phyloP scores from a whole-genome alignment of 2,329 filamentous ascomycete genomes.

The Nannizziopsis arthrosporioides region DNA sequence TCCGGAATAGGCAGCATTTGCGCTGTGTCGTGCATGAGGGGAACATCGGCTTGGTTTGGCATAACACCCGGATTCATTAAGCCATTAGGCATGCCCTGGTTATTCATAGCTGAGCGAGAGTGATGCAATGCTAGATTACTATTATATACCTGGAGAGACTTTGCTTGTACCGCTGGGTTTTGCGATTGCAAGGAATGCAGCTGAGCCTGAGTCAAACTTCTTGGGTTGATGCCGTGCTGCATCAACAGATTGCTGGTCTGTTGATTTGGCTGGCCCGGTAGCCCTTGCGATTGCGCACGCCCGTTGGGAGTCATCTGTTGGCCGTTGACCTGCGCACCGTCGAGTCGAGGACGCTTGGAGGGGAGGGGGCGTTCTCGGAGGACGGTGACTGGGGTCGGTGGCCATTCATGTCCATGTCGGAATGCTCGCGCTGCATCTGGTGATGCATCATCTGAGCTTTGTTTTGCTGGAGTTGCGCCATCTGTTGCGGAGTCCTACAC shows the following conservation, averaged over 20 bases:
- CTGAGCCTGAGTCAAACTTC: slow-evolving; percentile 61
- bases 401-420: slow-evolving; percentile 73
- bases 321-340: slow-evolving; percentile 60
- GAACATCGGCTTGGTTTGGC: slow-evolving; percentile 70
- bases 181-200: slow-evolving; percentile 53
- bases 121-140: slow-evolving; percentile 74
- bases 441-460: slow-evolving; percentile 52
- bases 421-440: slow-evolving; percentile 79
- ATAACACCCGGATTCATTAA: slow-evolving; percentile 53
- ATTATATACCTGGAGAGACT: slow-evolving; percentile 79
- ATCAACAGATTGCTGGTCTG: slow-evolving; percentile 38
- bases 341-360: slow-evolving; percentile 81
- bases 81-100: slow-evolving; percentile 66
- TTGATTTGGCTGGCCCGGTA: slow-evolving; percentile 55
- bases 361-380: slow-evolving; percentile 80
- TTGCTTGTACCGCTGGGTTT: slow-evolving; percentile 55
- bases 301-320: slow-evolving; percentile 69
- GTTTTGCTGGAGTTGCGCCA: slow-evolving; percentile 51
- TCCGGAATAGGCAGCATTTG: slow-evolving; percentile 34
- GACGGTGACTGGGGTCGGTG: slow-evolving; percentile 71
- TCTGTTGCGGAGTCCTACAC: slow-evolving; percentile 49
- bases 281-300: slow-evolving; percentile 54
- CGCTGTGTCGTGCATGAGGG: slow-evolving; percentile 57
- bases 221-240: slow-evolving; percentile 62
- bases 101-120: slow-evolving; percentile 61